These are phyloP conservation scores for Colletotrichum coccodes DNA, from an alignment of 2,329 filamentous ascomycete genomes.

Conservation along the genomic window DNA sequence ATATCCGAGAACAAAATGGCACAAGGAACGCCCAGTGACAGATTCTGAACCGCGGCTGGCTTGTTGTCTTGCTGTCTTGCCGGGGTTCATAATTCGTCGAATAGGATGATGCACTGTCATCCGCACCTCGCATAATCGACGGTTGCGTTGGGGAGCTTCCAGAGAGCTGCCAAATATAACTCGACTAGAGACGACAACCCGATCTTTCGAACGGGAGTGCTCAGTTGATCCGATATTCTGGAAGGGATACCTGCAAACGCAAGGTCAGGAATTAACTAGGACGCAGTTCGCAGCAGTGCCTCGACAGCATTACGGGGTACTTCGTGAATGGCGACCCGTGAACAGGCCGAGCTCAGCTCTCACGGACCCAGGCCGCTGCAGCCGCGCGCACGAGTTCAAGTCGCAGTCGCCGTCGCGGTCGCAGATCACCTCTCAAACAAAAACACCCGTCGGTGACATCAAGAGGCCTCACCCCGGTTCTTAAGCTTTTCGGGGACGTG, in stretches of 20 bases:
- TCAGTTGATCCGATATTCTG: constrained; percentile 13
- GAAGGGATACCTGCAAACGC: not conserved
- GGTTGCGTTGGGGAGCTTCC: not conserved
- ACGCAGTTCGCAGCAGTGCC: not conserved
- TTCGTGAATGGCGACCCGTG: not conserved
- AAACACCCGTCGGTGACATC: constrained; percentile 13
- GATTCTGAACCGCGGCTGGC: not conserved
- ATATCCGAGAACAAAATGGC: not conserved
- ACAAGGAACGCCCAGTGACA: not conserved
- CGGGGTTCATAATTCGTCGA: constrained; percentile 6
- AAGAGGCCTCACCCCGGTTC: constrained; percentile 1
- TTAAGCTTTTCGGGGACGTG: constrained; percentile 23
- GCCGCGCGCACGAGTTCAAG: not conserved
- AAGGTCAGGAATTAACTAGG: not conserved
- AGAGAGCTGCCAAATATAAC: constrained; percentile 5
- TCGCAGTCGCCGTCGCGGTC: not conserved
- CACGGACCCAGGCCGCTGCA: not conserved
- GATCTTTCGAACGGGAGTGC: not conserved
- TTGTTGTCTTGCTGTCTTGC: not conserved
- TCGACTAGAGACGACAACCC: not conserved
- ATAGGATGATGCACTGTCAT: not conserved
- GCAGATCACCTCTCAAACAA: not conserved
- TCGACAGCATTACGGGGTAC: not conserved
- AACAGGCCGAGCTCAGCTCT: not conserved
- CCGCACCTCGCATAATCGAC: constrained; percentile 13